These are phyloP conservation scores for Coniochaeta sp. DNA, from an alignment of 2,329 filamentous ascomycete genomes.

Conservation along the genomic window DNA sequence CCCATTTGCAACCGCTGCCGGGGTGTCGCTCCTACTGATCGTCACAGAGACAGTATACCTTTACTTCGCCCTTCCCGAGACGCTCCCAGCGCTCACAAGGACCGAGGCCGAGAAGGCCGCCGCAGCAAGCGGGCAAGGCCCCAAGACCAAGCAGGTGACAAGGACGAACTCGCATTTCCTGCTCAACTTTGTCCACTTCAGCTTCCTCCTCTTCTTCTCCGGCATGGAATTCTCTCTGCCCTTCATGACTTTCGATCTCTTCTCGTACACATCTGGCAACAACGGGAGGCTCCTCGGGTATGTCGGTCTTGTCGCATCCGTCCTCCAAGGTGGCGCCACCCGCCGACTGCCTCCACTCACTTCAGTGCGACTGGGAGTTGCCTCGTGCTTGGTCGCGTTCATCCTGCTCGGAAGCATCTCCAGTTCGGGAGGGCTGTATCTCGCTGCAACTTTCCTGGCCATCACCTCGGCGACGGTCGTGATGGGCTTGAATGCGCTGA, in stretches of 20 bases:
- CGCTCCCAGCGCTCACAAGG: conserved; percentile 55
- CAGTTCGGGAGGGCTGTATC: conserved; percentile 65
- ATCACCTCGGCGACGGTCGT: conserved; percentile 93
- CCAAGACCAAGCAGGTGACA: conserved; percentile 21
- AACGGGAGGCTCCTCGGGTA: conserved; percentile 85
- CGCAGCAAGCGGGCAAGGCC: conserved; percentile 6
- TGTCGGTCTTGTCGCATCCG: conserved; percentile 81
- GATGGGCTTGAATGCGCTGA: conserved; percentile 84
- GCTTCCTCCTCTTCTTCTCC: conserved; percentile 93
- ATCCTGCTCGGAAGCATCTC: conserved; percentile 66
- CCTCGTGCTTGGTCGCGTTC: conserved; percentile 73
- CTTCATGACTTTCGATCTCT: conserved; percentile 95
- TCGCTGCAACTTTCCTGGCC: conserved; percentile 75
- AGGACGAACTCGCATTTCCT: conserved; percentile 78
- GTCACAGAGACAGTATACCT: conserved; percentile 83
- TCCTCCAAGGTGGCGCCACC: conserved; percentile 94
- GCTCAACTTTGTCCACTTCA: conserved; percentile 79
- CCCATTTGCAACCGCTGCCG: conserved; percentile 88
- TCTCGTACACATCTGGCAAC: conserved; percentile 69
- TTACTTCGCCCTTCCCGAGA: conserved; percentile 81
- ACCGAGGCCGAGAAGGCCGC: conserved; percentile 17
- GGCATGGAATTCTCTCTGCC: conserved; percentile 97
- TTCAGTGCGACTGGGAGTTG: conserved; percentile 72
- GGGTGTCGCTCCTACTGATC: conserved; percentile 78
- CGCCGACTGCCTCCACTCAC: conserved; percentile 74